Evolutionary conservation across 2,329 filamentous ascomycete genomes (phyloP), one percentile per base, ranked within the genome.

Genomic region (Neofusicoccum sp.): DNA sequence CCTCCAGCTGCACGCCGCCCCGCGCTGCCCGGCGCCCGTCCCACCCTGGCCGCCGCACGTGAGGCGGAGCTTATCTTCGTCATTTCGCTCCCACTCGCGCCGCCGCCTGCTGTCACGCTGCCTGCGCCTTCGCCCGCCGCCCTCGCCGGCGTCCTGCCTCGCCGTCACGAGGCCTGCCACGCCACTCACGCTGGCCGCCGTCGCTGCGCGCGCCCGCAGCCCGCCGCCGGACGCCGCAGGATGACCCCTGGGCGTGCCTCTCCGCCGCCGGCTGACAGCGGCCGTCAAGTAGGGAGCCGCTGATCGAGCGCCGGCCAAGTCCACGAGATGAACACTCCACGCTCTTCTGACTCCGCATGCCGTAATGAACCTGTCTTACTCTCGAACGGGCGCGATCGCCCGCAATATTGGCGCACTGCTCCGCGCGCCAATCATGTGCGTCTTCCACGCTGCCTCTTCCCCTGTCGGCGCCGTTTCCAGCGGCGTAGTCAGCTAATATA

Each of bases 221-320:
- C 40, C 14, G 26, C 45, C 31, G 57, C 57, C 24, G 12, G 14
- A 38, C 26, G n/a, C 38, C 6, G 44, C 34, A 59, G 57, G 44
- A 59, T 59, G 57, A 59, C 57, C 57, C 57, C 57, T 59, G 57
- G 57, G n/a, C 57, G 12, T 59, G 57, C 34, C 57, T 59, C 43
- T 14, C 34, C n/a, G n/a, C 30, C 57, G 45, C 57, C 57, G 40
- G 51, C 51, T 56, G 51, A 56, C 51, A 20, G 51, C 51, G 7
- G 24, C 20, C 8, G 51, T 11, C 38, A 33, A 20, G 38, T 56
- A 56, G 43, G 51, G 51, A 56, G 51, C 38, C 51, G 51, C 51
- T 56, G 51, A 56, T 56, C 51, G 38, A 48, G 51, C 33, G 34
- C 31, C 49, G 34, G 16, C 36, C 14, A 11, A 26, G 30, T 31